Conservation (phyloP, 179 eudicot species). For the Sideroxylon spinosum region DNA sequence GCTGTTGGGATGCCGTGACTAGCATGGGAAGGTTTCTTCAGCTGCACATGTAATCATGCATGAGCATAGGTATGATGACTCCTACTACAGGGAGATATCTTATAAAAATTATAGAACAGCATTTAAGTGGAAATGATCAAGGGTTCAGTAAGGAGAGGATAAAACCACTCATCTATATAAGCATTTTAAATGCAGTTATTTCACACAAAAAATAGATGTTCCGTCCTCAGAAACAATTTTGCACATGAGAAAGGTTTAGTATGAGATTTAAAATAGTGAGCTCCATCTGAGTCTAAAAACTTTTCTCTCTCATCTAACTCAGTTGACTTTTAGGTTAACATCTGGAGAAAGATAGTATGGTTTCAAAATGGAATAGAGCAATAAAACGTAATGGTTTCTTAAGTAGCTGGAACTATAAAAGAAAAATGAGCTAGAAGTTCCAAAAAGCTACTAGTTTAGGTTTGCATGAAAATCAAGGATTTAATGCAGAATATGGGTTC, state of each 20-base stretch:
- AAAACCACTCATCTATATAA: too few relatives aligned
- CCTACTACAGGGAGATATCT: too few relatives aligned
- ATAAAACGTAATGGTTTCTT: not conserved
- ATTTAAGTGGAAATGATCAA: too few relatives aligned
- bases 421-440: not conserved
- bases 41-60: slow-evolving; percentile 42
- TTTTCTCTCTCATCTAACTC: not conserved
- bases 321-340: not conserved
- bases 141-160: too few relatives aligned
- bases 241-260: too few relatives aligned
- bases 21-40: slow-evolving; percentile 88
- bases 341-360: not conserved
- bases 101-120: too few relatives aligned
- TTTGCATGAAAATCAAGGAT: not conserved
- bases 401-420: not conserved
- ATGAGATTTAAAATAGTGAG: not conserved
- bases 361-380: not conserved
- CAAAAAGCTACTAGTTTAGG: not conserved
- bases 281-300: not conserved
- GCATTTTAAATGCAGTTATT: too few relatives aligned
- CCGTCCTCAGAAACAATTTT: too few relatives aligned
- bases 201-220: too few relatives aligned
- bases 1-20: slow-evolving; percentile 68
- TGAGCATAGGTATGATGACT: not conserved
- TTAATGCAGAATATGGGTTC: not conserved